Evolutionary conservation across 371 early-diverging fungal genomes (phyloP), one percentile per base, ranked within the genome.

Genomic region (Rhizopus stolonifer): DNA sequence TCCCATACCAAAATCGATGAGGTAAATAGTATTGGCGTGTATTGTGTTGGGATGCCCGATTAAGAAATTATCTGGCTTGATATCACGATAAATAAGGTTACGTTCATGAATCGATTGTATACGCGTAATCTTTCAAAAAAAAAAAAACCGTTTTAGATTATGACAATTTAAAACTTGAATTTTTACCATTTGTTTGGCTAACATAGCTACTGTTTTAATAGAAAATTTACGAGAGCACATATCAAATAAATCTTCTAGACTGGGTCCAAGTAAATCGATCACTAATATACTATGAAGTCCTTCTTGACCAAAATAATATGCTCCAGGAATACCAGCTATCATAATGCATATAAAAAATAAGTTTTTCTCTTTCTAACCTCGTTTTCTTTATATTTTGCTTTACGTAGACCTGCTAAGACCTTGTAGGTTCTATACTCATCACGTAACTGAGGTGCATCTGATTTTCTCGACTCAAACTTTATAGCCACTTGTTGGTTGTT

Each of bases 21-120:
- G 87, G 61, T 88, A 88, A 21, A 91, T 77, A 22, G 77, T 70
- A 56, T 84, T 82, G 26, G 84, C 81, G 46, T 79, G 63, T 33
- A 85, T 81, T 17, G 83, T 80, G 52, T 79, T 68, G 4, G 91
- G 85, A n/a, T 88, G 76, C 26, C 96, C 97, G 58, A 96, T 88
- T 44, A 98, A 77, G 68, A 99, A 99, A 81, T 99, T 99, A 71
- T 99, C 99, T 21, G 99, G 99, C 68, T 99, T 99, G 62, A 99
- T 96, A 74, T 99, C 99, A 55, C 99, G 86, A 70, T 99, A 98
- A 43, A 99, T 91, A 45, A 95, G 77, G 64, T 94, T 90, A 67
- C 88, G 87, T 58, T 95, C 93, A 68, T 99, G 99, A 43, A 99
- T 84, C 5, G 84, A 79, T 79, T 98, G 96, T 18, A 98, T 85